A percentile compares a stretch with the other conserved stretches of the same genome.
Conservation (phyloP, 805 yeast species). For the Starmerella potacharoeniae region DNA sequence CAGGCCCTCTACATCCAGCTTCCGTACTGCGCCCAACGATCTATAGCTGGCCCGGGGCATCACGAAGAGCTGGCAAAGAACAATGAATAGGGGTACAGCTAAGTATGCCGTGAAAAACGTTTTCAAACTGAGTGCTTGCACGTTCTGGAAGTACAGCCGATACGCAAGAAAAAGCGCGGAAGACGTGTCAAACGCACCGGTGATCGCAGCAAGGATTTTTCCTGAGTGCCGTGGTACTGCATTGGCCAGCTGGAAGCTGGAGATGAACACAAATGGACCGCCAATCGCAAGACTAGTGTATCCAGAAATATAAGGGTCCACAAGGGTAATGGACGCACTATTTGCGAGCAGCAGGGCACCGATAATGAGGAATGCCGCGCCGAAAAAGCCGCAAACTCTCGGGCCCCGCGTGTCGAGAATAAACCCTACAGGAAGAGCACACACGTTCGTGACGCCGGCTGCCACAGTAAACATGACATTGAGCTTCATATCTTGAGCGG, state of each 20-base stretch:
- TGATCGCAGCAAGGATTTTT: slow-evolving; percentile 62
- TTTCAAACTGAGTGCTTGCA: slow-evolving; percentile 34
- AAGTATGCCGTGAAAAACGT: slow-evolving; percentile 58
- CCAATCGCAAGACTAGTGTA: slow-evolving; percentile 72
- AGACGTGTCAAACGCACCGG: slow-evolving; percentile 92
- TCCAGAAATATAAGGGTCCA: slow-evolving; percentile 63
- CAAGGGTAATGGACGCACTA: slow-evolving; percentile 30
- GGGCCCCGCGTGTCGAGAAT: slow-evolving; percentile 76
- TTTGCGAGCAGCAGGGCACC: slow-evolving; percentile 43
- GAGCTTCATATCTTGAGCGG: slow-evolving; percentile 69
- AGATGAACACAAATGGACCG: slow-evolving; percentile 88
- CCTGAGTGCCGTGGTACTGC: slow-evolving; percentile 77
- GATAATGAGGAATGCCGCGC: slow-evolving; percentile 45
- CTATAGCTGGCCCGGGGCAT: slow-evolving; percentile 76
- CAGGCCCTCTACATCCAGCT: slow-evolving; percentile 53
- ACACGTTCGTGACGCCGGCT: slow-evolving; percentile 74
- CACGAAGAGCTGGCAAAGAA: slow-evolving; percentile 57
- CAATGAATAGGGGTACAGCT: slow-evolving; percentile 66
- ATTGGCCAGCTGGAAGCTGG: slow-evolving; percentile 82
- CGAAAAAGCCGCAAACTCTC: slow-evolving; percentile 61
- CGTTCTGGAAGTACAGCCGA: slow-evolving; percentile 47
- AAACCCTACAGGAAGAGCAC: slow-evolving; percentile 72
- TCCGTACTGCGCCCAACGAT: slow-evolving; percentile 25
- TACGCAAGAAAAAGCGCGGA: slow-evolving; percentile 76
- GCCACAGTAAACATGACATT: slow-evolving; percentile 77